These are phyloP conservation scores for Saturnispora dispora DNA, from an alignment of 805 yeast genomes.

Conservation along the genomic window DNA sequence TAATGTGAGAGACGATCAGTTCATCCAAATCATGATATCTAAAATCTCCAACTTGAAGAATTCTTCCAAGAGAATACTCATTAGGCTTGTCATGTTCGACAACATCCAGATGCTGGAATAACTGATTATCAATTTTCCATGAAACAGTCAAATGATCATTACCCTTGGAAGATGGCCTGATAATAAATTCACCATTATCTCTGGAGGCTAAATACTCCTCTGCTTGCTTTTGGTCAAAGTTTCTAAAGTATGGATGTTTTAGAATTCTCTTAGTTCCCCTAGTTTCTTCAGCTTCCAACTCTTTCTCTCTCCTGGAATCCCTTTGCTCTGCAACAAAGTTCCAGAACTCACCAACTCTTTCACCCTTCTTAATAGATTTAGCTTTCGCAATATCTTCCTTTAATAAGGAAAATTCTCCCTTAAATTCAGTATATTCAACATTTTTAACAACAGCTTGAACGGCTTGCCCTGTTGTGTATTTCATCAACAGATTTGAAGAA, in stretches of 20 bases:
- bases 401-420: conserved; percentile 63
- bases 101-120: conserved; percentile 87
- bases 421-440: conserved; percentile 66
- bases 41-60: conserved; percentile 53
- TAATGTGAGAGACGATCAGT: conserved; percentile 77
- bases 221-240: conserved; percentile 78
- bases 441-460: conserved; percentile 71
- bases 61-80: conserved; percentile 51
- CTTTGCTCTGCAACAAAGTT: conserved; percentile 63
- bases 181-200: conserved; percentile 84
- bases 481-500: conserved; percentile 30
- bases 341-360: conserved; percentile 63
- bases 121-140: conserved; percentile 88
- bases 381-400: conserved; percentile 56
- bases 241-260: conserved; percentile 85
- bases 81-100: conserved; percentile 62
- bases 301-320: conserved; percentile 51
- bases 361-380: conserved; percentile 30
- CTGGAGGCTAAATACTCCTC: conserved; percentile 86
- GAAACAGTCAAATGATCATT: conserved; percentile 82
- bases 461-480: conserved; percentile 62
- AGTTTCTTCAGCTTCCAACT: conserved; percentile 55
- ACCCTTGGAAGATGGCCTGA: conserved; percentile 91
- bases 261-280: conserved; percentile 66
- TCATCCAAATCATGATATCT: conserved; percentile 87